These are phyloP conservation scores for Trichosporon inkin DNA, from an alignment of 1,284 basidiomycete species.

Conservation along the genomic window DNA sequence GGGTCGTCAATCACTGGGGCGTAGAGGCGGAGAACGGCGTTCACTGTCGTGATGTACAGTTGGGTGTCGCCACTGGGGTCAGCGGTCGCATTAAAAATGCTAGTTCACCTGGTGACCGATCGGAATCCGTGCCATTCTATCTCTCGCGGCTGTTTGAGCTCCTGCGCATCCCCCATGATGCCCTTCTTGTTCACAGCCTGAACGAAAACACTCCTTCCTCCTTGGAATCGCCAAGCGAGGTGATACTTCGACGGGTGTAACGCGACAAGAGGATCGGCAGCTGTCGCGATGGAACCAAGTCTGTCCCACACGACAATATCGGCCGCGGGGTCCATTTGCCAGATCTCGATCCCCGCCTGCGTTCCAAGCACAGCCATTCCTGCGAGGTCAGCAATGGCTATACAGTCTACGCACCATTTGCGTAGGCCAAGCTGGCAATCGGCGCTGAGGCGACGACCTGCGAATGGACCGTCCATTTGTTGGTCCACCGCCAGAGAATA, in stretches of 20 bases:
- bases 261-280: constrained; percentile 8
- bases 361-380: constrained; percentile 38
- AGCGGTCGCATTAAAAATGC: constrained; percentile 8
- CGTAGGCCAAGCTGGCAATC: constrained; percentile 34
- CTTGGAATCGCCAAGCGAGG: constrained; percentile 35
- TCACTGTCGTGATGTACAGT: constrained; percentile 42
- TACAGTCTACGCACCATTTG: constrained; percentile 25
- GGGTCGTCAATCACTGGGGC: constrained; percentile 81
- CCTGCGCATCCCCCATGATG: constrained; percentile 32
- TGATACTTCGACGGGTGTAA: constrained; percentile 27
- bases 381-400: constrained; percentile 9
- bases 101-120: constrained; percentile 28
- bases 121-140: constrained; percentile 46
- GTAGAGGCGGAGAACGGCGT: constrained; percentile 65
- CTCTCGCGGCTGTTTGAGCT: constrained; percentile 40
- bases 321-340: constrained; percentile 32
- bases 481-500: constrained; percentile 36
- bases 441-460: constrained; percentile 32
- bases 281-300: not conserved
- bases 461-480: constrained; percentile 37
- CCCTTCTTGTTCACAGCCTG: constrained; percentile 29
- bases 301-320: constrained; percentile 45
- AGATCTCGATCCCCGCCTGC: constrained; percentile 36
- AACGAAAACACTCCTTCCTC: constrained; percentile 26
- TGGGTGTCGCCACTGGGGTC: constrained; percentile 35